A percentile compares a stretch with the other conserved stretches of the same genome.
Conservation (phyloP, 257 asterid genomes). For the Ajuga chamaepitys region DNA sequence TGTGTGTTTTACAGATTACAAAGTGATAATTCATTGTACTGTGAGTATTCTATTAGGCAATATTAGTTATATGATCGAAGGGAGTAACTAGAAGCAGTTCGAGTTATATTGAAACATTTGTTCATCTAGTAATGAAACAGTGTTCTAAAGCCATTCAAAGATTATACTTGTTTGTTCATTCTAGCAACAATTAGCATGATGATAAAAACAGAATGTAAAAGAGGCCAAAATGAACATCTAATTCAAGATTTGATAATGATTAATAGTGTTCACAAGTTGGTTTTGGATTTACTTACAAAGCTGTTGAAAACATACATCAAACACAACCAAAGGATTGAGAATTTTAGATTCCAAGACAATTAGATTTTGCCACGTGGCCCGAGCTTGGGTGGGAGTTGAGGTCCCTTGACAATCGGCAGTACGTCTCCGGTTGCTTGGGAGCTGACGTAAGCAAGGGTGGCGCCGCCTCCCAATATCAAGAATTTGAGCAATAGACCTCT, state of each 20-base stretch:
- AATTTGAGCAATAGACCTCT: slow-evolving; percentile 92
- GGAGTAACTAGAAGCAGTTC: background rate
- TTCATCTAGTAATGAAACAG: background rate
- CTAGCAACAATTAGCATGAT: background rate
- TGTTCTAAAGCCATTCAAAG: background rate
- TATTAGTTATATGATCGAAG: background rate
- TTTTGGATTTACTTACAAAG: slow-evolving; percentile 53
- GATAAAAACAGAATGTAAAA: background rate
- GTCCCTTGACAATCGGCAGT: slow-evolving; percentile 86
- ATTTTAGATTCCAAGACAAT: slow-evolving; percentile 6
- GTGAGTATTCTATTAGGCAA: background rate
- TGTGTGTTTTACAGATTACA: slow-evolving; percentile 1
- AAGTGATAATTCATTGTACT: background rate
- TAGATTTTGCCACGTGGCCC: slow-evolving; percentile 89
- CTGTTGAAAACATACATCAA: slow-evolving; percentile 28
- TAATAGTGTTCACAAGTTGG: slow-evolving; percentile 24
- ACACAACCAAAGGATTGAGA: slow-evolving; percentile 9
- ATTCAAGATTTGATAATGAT: slow-evolving; percentile 21
- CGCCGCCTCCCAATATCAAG: slow-evolving; percentile 90
- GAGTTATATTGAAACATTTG: background rate
- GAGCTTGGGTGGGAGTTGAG: slow-evolving; percentile 80
- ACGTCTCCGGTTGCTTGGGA: slow-evolving; percentile 84
- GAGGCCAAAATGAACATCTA: slow-evolving; percentile 5
- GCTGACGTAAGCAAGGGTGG: slow-evolving; percentile 74
- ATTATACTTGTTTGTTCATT: background rate